phyloP scores from a whole-genome alignment of 2,329 filamentous ascomycete genomes.

The Phialophora chinensis region DNA sequence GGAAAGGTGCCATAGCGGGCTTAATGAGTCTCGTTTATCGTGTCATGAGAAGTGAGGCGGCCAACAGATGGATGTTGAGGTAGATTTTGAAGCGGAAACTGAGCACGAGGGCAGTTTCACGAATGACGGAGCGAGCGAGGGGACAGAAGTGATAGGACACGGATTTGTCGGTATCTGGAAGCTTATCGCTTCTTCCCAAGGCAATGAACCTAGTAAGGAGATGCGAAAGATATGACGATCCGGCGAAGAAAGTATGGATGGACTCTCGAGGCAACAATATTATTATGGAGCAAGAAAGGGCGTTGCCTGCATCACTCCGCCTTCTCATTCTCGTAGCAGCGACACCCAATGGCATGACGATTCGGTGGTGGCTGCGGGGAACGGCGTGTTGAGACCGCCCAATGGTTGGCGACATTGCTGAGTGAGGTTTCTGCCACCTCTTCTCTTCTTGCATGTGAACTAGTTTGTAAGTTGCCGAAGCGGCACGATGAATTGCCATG shows the following conservation, averaged over 20 bases:
- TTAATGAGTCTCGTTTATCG: slow-evolving; percentile 9
- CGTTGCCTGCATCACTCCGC: slow-evolving; percentile 4
- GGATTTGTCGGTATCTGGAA: neutral
- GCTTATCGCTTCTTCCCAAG: neutral
- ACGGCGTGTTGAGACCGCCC: neutral
- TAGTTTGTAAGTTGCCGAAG: neutral
- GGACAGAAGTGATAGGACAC: neutral
- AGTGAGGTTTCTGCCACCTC: slow-evolving; percentile 2
- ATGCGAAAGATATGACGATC: neutral
- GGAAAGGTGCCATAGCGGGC: slow-evolving; percentile 29
- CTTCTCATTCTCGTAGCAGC: neutral
- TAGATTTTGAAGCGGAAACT: slow-evolving; percentile 14
- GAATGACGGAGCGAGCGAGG: neutral
- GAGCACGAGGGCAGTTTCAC: slow-evolving; percentile 18
- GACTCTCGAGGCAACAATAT: neutral
- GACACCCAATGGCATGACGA: neutral
- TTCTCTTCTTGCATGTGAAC: neutral
- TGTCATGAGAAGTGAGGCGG: slow-evolving; percentile 18
- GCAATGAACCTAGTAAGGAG: neutral
- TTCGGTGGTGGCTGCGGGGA: neutral
- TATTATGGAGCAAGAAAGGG: slow-evolving; percentile 2
- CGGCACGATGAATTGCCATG: neutral
- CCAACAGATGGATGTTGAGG: slow-evolving; percentile 2
- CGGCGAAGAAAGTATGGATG: neutral
- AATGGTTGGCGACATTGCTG: neutral